Base-by-base conservation (phyloP, 2,329 filamentous ascomycete species). In the Parasarocladium wereldwijsianum region DNA sequence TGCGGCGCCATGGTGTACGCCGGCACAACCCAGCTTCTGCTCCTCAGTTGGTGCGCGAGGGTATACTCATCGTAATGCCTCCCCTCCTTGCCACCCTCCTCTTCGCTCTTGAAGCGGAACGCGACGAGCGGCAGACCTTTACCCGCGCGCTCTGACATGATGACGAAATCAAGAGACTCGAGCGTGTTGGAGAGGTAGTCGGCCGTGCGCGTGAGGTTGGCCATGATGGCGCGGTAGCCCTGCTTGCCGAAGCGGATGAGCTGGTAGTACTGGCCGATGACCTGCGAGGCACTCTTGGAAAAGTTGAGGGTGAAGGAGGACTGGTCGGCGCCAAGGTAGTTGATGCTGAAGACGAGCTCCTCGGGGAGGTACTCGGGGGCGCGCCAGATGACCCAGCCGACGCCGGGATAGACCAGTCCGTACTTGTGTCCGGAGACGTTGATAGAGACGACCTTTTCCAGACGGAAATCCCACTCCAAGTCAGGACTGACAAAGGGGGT, bases 301-400 rank as follows among this genome's bases (percentile, higher is more conserved):
- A 96, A 96, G 65, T 96, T 96, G 35, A 96, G 73, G 0, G 87
- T 94, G 60, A 94, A 94, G 3, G 84, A 93, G 3, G 85, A 79
- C 52, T 96, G 87, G 49, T 94, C 84, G 8, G 87, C 86, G 29
- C 87, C 87, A 5, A 94, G 77, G 58, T 96, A 96, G 67, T 94
- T 94, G 69, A 96, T 94, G 66, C 93, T 94, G 71, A 96, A 96
- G 44, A 96, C 84, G 14, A 94, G 75, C 46, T 94, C 86, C 49
- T 87, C 68, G 6, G 87, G 87, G 3, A 93, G 68, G 55, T 66
- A 90, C 51, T 90, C 77, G 29, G 82, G 70, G 22, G 74, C 70
- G 27, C 86, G 74, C 85, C 86, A 94, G 40, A 94, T 64, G 8
- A 87, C 75, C 87, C 87, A 96, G 34, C 87, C 87, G 10, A 96